Evolutionary conservation across 1,284 basidiomycete genomes (phyloP), one percentile per base, ranked within the genome.

Genomic region (Rhodotorula sp.): DNA sequence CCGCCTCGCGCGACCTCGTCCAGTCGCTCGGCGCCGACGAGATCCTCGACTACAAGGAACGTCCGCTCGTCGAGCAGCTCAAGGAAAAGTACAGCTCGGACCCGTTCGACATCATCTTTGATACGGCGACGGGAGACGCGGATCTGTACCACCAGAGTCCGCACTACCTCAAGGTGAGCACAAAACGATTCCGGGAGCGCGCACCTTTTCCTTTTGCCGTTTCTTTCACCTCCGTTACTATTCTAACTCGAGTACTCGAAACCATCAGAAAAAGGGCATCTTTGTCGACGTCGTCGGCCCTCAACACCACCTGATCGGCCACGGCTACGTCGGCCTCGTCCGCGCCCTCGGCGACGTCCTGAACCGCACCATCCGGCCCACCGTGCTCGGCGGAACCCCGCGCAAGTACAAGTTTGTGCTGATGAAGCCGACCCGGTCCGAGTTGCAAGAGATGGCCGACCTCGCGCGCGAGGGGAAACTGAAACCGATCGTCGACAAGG

Each of bases 401-500:
- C 46, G 69, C 53, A 69, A 68, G 53, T 80, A 80, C 65, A 73
- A 71, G n/a, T 78, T 78, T 44, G 74, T 77, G 64, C 72, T 67
- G 66, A 73, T 80, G 59, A 44, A 45, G 59, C n/a, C 68, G 55
- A 46, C 68, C 70, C n/a, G 58, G 15, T 17, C 26, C n/a, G 68
- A 77, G 24, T 64, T 75, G 18, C 60, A 67, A 44, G 78, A 78
- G 61, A 60, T 77, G 51, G 69, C 74, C 10, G 55, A 67, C 85
- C 86, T 86, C 51, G 20, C 77, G 29, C 64, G 73, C 12, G 63
- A 69, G 24, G 73, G 86, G 48, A 82, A 83, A 67, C 77, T 89
- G 6, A 85, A 85, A 72, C 83, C 87, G 0, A 75, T 84, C 2
- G 83, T 91, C 8, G 89, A 91, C 79, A 87, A 86, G 0, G 84